These are phyloP conservation scores for Penicillium italicum DNA, from an alignment of 2,329 filamentous ascomycete genomes.

Conservation along the genomic window DNA sequence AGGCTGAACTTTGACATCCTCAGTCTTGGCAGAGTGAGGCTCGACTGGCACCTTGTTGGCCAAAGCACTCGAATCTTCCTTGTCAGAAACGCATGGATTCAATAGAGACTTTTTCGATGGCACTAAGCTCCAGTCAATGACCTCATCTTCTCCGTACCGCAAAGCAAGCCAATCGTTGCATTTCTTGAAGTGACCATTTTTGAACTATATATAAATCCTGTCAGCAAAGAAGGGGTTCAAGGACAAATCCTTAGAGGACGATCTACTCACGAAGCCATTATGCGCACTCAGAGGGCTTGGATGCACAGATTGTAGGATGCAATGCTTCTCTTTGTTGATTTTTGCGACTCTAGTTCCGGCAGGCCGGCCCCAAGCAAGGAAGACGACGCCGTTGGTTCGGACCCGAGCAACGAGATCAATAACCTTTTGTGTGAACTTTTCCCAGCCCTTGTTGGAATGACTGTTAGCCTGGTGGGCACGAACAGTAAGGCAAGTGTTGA, in stretches of 20 bases:
- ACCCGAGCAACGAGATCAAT: slow-evolving; percentile 82
- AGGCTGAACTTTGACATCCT: slow-evolving; percentile 17
- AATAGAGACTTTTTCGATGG: slow-evolving; percentile 19
- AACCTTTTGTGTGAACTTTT: slow-evolving; percentile 83
- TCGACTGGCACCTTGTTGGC: slow-evolving; percentile 6
- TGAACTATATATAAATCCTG: slow-evolving; percentile 31
- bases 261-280: slow-evolving; percentile 65
- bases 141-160: slow-evolving; percentile 73
- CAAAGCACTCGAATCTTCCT: slow-evolving; percentile 23
- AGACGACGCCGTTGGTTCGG: slow-evolving; percentile 78
- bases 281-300: slow-evolving; percentile 87
- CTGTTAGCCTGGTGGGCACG: slow-evolving; percentile 83
- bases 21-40: slow-evolving; percentile 5
- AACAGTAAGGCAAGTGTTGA: slow-evolving; percentile 94
- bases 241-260: background rate
- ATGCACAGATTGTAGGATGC: slow-evolving; percentile 82
- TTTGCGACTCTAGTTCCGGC: slow-evolving; percentile 74
- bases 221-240: background rate
- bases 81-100: slow-evolving; percentile 15
- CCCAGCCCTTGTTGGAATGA: slow-evolving; percentile 86
- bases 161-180: slow-evolving; percentile 65
- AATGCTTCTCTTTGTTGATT: slow-evolving; percentile 69
- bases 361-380: slow-evolving; percentile 87
- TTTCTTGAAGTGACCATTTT: slow-evolving; percentile 47
- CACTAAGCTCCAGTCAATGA: slow-evolving; percentile 78